phyloP scores from a whole-genome alignment of 768 basidiomycete species.

The Tylopilus subfusipes region DNA sequence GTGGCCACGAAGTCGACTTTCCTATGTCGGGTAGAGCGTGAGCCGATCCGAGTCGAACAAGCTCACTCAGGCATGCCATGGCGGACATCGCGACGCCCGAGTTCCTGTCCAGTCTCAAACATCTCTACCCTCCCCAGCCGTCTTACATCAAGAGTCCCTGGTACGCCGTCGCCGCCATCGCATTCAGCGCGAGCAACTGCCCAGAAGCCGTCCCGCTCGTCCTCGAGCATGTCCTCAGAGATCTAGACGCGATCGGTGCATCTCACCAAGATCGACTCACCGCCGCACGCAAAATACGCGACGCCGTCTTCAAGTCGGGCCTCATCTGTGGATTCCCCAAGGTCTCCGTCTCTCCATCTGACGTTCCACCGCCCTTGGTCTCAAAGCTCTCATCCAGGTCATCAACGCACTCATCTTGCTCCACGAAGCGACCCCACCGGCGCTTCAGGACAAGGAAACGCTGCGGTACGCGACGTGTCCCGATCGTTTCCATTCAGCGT shows the following conservation, averaged over 20 bases:
- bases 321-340: constrained; percentile 55
- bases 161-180: constrained; percentile 56
- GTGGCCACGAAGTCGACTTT: no score
- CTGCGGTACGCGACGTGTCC: constrained; percentile 39
- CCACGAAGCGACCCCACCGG: constrained; percentile 49
- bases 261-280: constrained; percentile 35
- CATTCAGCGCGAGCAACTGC: constrained; percentile 55
- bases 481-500: background rate
- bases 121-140: constrained; percentile 39
- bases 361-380: background rate
- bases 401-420: constrained; percentile 57
- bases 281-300: constrained; percentile 55
- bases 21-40: constrained; percentile 53
- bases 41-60: background rate
- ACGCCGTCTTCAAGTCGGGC: constrained; percentile 61
- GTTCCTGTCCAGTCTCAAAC: constrained; percentile 44
- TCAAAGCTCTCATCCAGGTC: constrained; percentile 14
- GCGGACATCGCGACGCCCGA: constrained; percentile 36
- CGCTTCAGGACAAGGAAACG: constrained; percentile 44
- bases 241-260: constrained; percentile 35
- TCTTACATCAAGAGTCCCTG: constrained; percentile 44
- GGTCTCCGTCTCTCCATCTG: constrained; percentile 32
- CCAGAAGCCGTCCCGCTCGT: constrained; percentile 57
- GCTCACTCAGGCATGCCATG: constrained; percentile 1
- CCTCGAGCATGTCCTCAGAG: constrained; percentile 46